Percentiles rank a stretch among this genome's conserved stretches.
phyloP scores from a whole-genome alignment of 2,329 filamentous ascomycete genomes.

The Colletotrichum eleusines region DNA sequence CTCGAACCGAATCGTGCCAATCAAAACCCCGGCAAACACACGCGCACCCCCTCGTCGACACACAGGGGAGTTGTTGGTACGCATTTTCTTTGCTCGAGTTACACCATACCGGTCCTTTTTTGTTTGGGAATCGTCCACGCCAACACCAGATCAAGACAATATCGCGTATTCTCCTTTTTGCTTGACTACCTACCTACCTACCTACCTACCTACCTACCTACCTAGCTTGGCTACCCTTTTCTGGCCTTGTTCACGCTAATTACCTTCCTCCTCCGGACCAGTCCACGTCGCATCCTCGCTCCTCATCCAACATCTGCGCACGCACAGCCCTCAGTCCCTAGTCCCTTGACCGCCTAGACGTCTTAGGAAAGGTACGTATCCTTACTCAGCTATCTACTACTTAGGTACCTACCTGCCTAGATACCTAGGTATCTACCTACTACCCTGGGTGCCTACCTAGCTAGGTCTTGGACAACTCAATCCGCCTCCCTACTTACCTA shows the following conservation, averaged over 20 bases:
- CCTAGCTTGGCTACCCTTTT: neutral
- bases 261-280: neutral
- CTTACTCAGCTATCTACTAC: too few relatives aligned
- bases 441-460: too few relatives aligned
- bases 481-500: too few relatives aligned
- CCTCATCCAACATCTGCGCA: neutral
- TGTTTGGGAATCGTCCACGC: conserved; percentile 28
- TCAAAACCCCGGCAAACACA: conserved; percentile 1
- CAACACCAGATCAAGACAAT: conserved; percentile 19
- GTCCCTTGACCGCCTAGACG: too few relatives aligned
- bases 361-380: conserved; percentile 1
- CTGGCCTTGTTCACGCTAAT: neutral
- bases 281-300: neutral
- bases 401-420: neutral
- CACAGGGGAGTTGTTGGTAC: neutral
- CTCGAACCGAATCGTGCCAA: conserved; percentile 13
- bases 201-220: too few relatives aligned
- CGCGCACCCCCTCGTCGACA: neutral
- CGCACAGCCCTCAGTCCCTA: neutral
- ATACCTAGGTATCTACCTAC: too few relatives aligned
- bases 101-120: conserved; percentile 23
- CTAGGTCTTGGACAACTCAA: too few relatives aligned
- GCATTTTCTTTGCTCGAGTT: conserved; percentile 12
- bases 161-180: neutral
- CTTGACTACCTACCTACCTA: neutral